Conservation (phyloP, 768 basidiomycete genomes). For the Leccinum imitatum region DNA sequence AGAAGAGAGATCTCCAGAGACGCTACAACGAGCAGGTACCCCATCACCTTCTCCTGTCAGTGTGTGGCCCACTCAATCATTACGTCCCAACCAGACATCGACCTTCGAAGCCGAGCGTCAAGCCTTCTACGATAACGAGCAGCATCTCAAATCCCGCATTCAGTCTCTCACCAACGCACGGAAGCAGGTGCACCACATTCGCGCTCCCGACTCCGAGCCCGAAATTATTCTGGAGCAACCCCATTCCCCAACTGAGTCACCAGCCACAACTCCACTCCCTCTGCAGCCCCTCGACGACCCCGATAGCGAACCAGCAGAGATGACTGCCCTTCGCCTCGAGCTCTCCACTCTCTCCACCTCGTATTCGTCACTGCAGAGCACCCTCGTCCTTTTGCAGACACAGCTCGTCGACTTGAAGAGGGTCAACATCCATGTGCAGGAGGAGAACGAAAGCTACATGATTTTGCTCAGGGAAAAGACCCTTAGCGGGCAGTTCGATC, state of each 20-base stretch:
- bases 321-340: conserved; percentile 80
- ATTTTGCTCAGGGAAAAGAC: conserved; percentile 91
- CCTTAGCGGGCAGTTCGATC: conserved; percentile 82
- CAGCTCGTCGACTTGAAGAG: conserved; percentile 86
- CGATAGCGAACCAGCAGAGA: conserved; percentile 80
- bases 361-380: conserved; percentile 79
- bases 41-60: conserved; percentile 12
- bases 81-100: conserved; percentile 50
- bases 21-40: conserved; percentile 86
- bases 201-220: conserved; percentile 37
- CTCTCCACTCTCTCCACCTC: conserved; percentile 86
- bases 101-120: conserved; percentile 92
- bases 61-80: conserved; percentile 15
- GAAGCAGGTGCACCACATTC: conserved; percentile 46
- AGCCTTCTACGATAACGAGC: conserved; percentile 90
- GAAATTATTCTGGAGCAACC: conserved; percentile 41
- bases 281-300: conserved; percentile 59
- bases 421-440: conserved; percentile 84
- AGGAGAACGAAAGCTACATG: conserved; percentile 98
- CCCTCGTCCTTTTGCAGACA: conserved; percentile 77
- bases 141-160: conserved; percentile 89
- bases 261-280: conserved; percentile 22
- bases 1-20: conserved; percentile 78
- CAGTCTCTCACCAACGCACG: conserved; percentile 71
- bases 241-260: conserved; percentile 27